Evolutionary conservation across 208 protist species (phyloP).

Genomic region (Trypanosoma congolense): DNA sequence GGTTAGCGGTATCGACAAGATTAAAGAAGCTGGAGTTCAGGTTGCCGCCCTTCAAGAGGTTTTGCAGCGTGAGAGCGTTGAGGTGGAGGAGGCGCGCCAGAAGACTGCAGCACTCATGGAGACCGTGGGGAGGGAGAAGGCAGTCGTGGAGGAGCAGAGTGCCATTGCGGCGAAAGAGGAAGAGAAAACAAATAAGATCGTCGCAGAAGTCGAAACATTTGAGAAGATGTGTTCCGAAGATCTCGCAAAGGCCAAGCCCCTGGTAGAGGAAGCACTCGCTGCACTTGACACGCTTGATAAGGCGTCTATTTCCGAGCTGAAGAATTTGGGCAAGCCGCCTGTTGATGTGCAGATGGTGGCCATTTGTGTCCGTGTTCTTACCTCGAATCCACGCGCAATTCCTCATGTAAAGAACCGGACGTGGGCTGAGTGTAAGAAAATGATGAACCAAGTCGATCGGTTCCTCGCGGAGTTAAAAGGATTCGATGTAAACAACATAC

Average conservation of each 20-base stretch:
- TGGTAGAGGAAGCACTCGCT: conserved; percentile 92
- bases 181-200: conserved; percentile 94
- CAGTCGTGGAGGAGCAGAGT: conserved; percentile 94
- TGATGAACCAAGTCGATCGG: conserved; percentile 94
- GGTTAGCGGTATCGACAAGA: conserved; percentile 92
- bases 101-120: conserved; percentile 93
- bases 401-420: conserved; percentile 85
- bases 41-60: conserved; percentile 89
- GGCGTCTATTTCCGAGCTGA: conserved; percentile 95
- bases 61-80: conserved; percentile 86
- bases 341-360: conserved; percentile 94
- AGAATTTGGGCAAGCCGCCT: conserved; percentile 95
- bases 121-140: conserved; percentile 93
- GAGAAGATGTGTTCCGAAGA: conserved; percentile 86
- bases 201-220: conserved; percentile 87
- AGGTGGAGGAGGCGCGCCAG: conserved; percentile 93
- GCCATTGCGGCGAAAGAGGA: conserved; percentile 93
- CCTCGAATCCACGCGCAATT: conserved; percentile 87
- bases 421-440: conserved; percentile 96
- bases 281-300: conserved; percentile 98
- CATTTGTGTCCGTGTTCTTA: conserved; percentile 93
- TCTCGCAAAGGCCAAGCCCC: conserved; percentile 90
- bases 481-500: conserved; percentile 96
- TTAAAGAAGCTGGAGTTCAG: conserved; percentile 88
- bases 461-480: conserved; percentile 92